phyloP scores from a whole-genome alignment of 2,329 filamentous ascomycete genomes.

The Sarocladiaceae sp. region DNA sequence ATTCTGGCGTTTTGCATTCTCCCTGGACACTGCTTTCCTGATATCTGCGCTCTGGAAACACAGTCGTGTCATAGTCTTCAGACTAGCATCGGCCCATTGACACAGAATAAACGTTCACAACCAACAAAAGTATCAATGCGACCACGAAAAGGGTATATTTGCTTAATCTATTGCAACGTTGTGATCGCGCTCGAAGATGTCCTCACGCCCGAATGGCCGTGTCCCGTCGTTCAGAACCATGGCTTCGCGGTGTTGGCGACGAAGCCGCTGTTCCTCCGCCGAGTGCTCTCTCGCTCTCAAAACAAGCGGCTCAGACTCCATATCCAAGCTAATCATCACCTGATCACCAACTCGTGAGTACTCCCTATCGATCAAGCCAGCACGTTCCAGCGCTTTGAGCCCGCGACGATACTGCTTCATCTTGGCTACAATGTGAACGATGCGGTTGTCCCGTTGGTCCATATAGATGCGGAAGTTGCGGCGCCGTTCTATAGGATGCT shows the following conservation, averaged over 20 bases:
- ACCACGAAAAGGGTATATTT: too few relatives aligned
- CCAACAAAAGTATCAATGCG: too few relatives aligned
- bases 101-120: too few relatives aligned
- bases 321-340: slow-evolving; percentile 23
- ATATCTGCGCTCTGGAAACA: too few relatives aligned
- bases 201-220: slow-evolving; percentile 64
- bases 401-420: slow-evolving; percentile 48
- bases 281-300: slow-evolving; percentile 45
- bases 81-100: too few relatives aligned
- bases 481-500: slow-evolving; percentile 45
- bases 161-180: slow-evolving; percentile 17
- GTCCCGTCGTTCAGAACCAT: slow-evolving; percentile 90
- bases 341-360: slow-evolving; percentile 18
- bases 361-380: slow-evolving; percentile 38
- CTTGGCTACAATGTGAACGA: slow-evolving; percentile 47
- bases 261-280: slow-evolving; percentile 65
- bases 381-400: slow-evolving; percentile 45
- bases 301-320: slow-evolving; percentile 18
- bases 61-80: too few relatives aligned
- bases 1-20: too few relatives aligned
- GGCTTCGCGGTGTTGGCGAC: slow-evolving; percentile 76
- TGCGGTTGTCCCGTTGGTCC: slow-evolving; percentile 44
- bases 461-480: slow-evolving; percentile 51
- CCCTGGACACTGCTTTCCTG: too few relatives aligned
- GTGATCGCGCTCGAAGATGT: slow-evolving; percentile 70